phyloP scores from a whole-genome alignment of 2,329 filamentous ascomycete species.

The Botrytis fabae region DNA sequence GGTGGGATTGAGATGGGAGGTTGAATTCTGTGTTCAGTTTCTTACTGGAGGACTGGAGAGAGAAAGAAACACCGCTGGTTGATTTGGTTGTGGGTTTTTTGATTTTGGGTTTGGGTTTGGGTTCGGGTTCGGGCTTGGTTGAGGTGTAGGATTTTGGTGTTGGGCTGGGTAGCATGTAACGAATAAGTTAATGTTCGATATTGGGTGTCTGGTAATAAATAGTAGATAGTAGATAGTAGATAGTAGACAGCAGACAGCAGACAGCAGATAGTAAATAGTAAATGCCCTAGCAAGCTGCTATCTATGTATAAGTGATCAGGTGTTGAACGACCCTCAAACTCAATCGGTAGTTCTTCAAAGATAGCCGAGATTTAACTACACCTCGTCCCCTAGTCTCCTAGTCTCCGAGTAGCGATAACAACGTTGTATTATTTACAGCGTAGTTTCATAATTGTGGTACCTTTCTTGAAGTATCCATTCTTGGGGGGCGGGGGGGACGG shows the following conservation, averaged over 20 bases:
- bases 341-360: not conserved
- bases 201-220: not conserved
- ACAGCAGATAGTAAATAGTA: not conserved
- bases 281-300: too few species aligned
- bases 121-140: not conserved
- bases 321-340: not conserved
- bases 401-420: not conserved
- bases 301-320: too few species aligned
- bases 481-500: not conserved
- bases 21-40: too few species aligned
- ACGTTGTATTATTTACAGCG: not conserved
- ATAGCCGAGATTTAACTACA: not conserved
- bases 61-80: too few species aligned
- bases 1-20: too few species aligned
- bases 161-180: not conserved
- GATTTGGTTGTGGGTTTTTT: too few species aligned
- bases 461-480: not conserved
- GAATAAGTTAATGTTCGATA: not conserved
- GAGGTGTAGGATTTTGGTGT: not conserved
- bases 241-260: too few species aligned
- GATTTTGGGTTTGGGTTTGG: too few species aligned
- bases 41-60: too few species aligned
- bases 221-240: not conserved
- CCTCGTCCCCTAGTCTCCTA: not conserved
- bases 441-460: not conserved